Conservation (phyloP, 768 basidiomycete species). For the Peribolospora kevripleyi region DNA sequence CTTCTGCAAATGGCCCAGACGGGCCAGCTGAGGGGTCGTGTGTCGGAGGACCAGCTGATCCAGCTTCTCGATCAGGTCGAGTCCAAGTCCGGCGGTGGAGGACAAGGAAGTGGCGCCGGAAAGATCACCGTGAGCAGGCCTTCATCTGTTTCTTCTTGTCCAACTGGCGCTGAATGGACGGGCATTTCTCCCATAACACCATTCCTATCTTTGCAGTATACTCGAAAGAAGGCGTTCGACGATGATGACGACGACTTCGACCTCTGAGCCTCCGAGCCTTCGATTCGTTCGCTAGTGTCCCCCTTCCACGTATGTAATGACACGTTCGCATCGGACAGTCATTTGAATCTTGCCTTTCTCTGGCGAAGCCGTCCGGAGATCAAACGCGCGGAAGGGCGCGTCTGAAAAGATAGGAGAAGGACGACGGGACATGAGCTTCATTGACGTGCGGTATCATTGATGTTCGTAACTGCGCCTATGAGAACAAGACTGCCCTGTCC, state of each 20-base stretch:
- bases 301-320: no score
- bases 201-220: conserved; percentile 31
- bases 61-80: conserved; percentile 59
- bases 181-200: background rate
- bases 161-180: background rate
- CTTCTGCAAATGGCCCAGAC: conserved; percentile 59
- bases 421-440: no score
- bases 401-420: no score
- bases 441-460: no score
- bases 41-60: conserved; percentile 60
- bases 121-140: conserved; percentile 23
- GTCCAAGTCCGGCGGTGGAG: conserved; percentile 13
- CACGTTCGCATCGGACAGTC: no score
- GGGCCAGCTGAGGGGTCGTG: conserved; percentile 50
- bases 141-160: background rate
- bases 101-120: conserved; percentile 23
- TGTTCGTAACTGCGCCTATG: no score
- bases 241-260: conserved; percentile 31
- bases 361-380: no score
- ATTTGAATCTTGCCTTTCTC: no score
- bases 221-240: conserved; percentile 34
- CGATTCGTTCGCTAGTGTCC: no score
- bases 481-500: no score
- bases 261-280: no score
- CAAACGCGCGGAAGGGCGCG: no score